These are phyloP conservation scores for Amanita rimosa DNA, from an alignment of 768 basidiomycete genomes.

Conservation along the genomic window DNA sequence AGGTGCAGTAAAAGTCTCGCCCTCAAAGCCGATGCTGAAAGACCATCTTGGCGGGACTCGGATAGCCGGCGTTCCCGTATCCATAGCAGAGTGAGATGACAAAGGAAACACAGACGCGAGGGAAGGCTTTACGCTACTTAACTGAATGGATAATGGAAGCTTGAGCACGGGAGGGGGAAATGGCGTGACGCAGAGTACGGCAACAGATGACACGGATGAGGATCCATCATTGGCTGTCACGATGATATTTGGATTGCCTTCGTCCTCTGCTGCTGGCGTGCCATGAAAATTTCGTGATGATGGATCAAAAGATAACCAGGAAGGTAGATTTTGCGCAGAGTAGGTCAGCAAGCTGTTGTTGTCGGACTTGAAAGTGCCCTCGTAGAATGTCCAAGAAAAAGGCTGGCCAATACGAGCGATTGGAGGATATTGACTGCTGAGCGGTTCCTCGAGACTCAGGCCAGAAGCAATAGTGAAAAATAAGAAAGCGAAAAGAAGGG, in stretches of 20 bases:
- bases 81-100: slow-evolving; percentile 46
- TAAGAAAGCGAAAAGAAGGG: slow-evolving; percentile 5
- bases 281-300: slow-evolving; percentile 52
- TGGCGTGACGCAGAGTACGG: slow-evolving; percentile 47
- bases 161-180: slow-evolving; percentile 42
- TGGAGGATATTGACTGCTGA: slow-evolving; percentile 64
- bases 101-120: slow-evolving; percentile 71
- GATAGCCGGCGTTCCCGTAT: slow-evolving; percentile 38
- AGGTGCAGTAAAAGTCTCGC: slow-evolving; percentile 43
- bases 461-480: slow-evolving; percentile 3
- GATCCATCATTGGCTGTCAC: slow-evolving; percentile 50
- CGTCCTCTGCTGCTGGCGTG: slow-evolving; percentile 49
- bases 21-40: slow-evolving; percentile 78
- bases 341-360: slow-evolving; percentile 35
- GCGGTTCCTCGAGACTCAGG: slow-evolving; percentile 37
- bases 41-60: slow-evolving; percentile 78
- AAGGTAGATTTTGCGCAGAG: slow-evolving; percentile 46
- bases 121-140: slow-evolving; percentile 44
- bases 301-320: slow-evolving; percentile 71
- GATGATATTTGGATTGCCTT: slow-evolving; percentile 49
- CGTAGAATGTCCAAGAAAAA: slow-evolving; percentile 63
- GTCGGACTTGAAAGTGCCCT: slow-evolving; percentile 49
- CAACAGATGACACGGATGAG: slow-evolving; percentile 37
- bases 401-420: slow-evolving; percentile 57
- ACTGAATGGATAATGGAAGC: slow-evolving; percentile 46